Evolutionary conservation across 805 yeast genomes (phyloP), one percentile per base, ranked within the genome.

Genomic region (Spathaspora girioi): DNA sequence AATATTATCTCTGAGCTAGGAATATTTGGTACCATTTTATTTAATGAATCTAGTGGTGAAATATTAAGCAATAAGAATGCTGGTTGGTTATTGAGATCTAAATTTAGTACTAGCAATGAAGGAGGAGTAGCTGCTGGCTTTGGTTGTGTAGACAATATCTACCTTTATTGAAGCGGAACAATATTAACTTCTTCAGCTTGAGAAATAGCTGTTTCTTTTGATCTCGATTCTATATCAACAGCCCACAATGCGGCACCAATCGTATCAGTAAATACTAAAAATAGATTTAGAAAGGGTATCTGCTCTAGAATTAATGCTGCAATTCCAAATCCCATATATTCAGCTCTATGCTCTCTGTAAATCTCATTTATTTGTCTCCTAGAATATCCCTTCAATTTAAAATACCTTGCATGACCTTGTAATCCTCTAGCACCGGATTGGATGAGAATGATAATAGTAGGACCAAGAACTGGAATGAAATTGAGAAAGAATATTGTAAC

Each of bases 121-220:
- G 99, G 99, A 38, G 99, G 99, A 40, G 97, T 94, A 32, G 98
- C 98, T 19, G 99, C 99, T 14, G 99, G 99, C 1, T 93, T 89
- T 69, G 99, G 98, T 6, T 91, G 97, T 68, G 89, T 94, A 41
- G 99, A 94, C 68, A 87, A 91, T 62, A 77, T 91, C 38, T 81
- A 83, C 54, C 70, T 89, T 42, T 75, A 78, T 50, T 53, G 48
- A 19, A 45, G 12, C 8, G 40, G 23, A 10, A 29, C 43, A n/a
- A 20, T 35, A 18, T 11, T 11, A 8, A 27, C 12, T 14, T 17
- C 27, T 29, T 31, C 47, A 14, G 42, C 48, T 14, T 45, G 18
- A 8, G 14, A 15, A 23, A 19, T 38, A 35, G 32, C 47, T 15
- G 17, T 35, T 18, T 43, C 23, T 15, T 52, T 46, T 19, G 53